These are phyloP conservation scores for Solanum pennellii DNA, from an alignment of 257 asterid genomes.

Conservation along the genomic window DNA sequence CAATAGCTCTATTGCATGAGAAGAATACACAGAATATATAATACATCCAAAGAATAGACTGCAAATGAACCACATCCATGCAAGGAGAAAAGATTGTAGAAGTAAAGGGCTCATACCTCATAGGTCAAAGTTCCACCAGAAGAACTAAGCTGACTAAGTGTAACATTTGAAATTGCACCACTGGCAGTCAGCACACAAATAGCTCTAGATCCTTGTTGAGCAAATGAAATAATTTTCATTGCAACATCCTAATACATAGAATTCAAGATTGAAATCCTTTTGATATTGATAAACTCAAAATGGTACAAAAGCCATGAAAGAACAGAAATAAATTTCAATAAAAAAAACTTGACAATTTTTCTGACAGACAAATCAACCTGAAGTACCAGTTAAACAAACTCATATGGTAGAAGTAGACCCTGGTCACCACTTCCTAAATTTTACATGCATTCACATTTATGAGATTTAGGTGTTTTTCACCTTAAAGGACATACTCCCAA, in stretches of 20 bases:
- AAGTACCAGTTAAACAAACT: background rate
- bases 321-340: background rate
- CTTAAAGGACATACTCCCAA: background rate
- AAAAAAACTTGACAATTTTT: background rate
- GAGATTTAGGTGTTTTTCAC: background rate
- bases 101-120: slow-evolving; percentile 36
- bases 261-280: background rate
- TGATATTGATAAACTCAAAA: background rate
- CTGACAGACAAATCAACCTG: background rate
- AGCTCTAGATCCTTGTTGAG: slow-evolving; percentile 83
- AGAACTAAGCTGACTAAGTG: slow-evolving; percentile 73
- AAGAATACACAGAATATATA: background rate
- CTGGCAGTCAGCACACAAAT: slow-evolving; percentile 80
- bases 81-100: background rate
- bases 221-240: slow-evolving; percentile 74
- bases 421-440: background rate
- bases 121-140: slow-evolving; percentile 90
- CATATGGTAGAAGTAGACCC: background rate
- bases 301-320: background rate
- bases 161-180: slow-evolving; percentile 78
- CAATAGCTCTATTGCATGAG: background rate
- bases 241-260: slow-evolving; percentile 53
- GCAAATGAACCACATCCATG: background rate
- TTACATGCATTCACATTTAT: background rate
- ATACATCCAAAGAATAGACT: background rate